Conservation (phyloP, 257 asterid species). For the Forsythia suspensa region DNA sequence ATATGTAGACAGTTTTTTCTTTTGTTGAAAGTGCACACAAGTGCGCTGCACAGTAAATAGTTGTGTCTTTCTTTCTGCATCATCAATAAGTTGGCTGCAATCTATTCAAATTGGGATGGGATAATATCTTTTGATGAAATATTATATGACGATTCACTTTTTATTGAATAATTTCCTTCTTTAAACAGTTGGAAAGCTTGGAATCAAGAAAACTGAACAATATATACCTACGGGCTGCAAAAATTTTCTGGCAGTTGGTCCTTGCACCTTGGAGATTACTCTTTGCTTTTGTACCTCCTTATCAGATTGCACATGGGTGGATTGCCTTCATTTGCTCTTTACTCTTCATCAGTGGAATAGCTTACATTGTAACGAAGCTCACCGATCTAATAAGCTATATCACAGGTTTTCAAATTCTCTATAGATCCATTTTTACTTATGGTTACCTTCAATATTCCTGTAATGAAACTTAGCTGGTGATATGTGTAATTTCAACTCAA, state of each 20-base stretch:
- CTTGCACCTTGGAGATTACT: constrained; percentile 82
- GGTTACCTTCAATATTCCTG: neutral
- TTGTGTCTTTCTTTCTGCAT: neutral
- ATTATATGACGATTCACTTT: neutral
- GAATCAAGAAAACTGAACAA: constrained; percentile 50
- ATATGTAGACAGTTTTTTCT: neutral
- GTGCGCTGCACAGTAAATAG: neutral
- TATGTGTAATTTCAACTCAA: neutral
- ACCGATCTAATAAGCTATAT: constrained; percentile 88
- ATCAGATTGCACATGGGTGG: constrained; percentile 96
- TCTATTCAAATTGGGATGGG: neutral
- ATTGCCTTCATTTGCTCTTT: constrained; percentile 75
- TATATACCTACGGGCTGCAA: constrained; percentile 39
- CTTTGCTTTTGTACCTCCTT: constrained; percentile 87
- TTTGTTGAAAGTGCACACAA: neutral
- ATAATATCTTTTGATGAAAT: neutral
- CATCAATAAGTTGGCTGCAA: neutral
- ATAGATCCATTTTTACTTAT: neutral
- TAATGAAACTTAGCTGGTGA: neutral
- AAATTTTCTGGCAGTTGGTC: constrained; percentile 58
- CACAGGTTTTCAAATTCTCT: constrained; percentile 48
- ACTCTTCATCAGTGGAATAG: constrained; percentile 79
- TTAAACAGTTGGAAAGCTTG: constrained; percentile 60
- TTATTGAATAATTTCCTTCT: constrained; percentile 1
- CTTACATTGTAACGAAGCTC: constrained; percentile 74